These are phyloP conservation scores for Austroboletus eburneus DNA, from an alignment of 768 basidiomycete genomes.

Conservation along the genomic window DNA sequence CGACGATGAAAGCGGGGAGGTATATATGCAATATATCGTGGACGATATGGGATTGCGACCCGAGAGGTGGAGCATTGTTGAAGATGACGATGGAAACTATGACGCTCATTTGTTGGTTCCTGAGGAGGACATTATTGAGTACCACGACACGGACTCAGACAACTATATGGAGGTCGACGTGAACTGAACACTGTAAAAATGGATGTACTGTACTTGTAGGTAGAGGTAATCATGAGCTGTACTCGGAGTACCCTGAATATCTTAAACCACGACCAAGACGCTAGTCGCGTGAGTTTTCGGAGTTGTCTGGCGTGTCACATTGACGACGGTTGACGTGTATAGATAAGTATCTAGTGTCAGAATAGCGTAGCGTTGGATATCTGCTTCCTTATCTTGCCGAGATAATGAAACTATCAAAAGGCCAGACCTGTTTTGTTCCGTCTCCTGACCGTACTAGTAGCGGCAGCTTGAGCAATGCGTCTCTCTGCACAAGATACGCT, in stretches of 20 bases:
- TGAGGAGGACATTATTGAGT: slow-evolving; percentile 32
- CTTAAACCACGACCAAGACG: neutral
- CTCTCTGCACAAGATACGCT: slow-evolving; percentile 1
- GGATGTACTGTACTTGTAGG: slow-evolving; percentile 8
- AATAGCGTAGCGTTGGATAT: neutral
- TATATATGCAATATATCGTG: slow-evolving; percentile 38
- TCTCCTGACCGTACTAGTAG: no score
- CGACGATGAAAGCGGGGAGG: slow-evolving; percentile 38
- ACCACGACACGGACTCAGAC: slow-evolving; percentile 38
- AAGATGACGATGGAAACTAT: slow-evolving; percentile 36
- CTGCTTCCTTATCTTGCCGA: slow-evolving; percentile 6
- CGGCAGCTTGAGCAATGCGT: slow-evolving; percentile 5
- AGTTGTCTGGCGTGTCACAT: neutral
- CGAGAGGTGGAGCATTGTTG: slow-evolving; percentile 41
- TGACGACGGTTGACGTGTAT: neutral
- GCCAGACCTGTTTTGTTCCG: no score
- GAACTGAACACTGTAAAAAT: slow-evolving; percentile 10
- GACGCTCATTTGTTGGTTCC: slow-evolving; percentile 41
- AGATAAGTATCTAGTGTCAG: no score
- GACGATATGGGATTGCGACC: slow-evolving; percentile 38
- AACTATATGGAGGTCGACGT: slow-evolving; percentile 28
- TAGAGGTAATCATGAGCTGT: neutral
- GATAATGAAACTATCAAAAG: slow-evolving; percentile 12
- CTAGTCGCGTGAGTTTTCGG: no score
- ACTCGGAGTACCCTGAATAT: no score